phyloP scores from a whole-genome alignment of 257 asterid species.

The Nicotiana obtusifolia region DNA sequence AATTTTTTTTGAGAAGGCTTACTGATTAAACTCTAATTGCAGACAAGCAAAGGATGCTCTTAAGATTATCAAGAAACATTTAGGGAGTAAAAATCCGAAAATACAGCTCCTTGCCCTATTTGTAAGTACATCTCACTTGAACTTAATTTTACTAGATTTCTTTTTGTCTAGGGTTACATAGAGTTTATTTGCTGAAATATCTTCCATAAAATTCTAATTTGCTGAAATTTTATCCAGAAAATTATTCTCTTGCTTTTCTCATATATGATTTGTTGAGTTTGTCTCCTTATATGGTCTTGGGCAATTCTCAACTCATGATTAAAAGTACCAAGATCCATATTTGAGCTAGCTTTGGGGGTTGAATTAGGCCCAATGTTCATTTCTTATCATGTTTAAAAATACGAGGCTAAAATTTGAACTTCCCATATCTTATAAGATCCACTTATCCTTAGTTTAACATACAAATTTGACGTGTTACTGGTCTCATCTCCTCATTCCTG shows the following conservation, averaged over 20 bases:
- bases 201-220: neutral
- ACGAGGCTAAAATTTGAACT: no score
- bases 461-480: neutral
- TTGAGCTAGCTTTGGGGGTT: no score
- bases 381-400: no score
- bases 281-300: no score
- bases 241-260: neutral
- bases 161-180: neutral
- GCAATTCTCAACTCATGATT: no score
- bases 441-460: neutral
- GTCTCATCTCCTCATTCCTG: neutral
- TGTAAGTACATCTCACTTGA: constrained; percentile 42
- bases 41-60: constrained; percentile 93
- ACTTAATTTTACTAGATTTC: neutral
- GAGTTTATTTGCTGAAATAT: neutral
- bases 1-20: neutral
- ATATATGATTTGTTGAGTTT: no score
- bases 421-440: no score
- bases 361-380: no score
- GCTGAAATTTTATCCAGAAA: neutral
- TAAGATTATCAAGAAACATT: constrained; percentile 81
- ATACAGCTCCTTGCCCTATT: constrained; percentile 83
- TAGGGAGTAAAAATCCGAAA: constrained; percentile 78
- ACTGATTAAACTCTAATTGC: constrained; percentile 23
- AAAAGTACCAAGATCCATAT: neutral